Conservation (phyloP, 371 early-diverging fungal genomes). For the Apophysomyces variabilis region DNA sequence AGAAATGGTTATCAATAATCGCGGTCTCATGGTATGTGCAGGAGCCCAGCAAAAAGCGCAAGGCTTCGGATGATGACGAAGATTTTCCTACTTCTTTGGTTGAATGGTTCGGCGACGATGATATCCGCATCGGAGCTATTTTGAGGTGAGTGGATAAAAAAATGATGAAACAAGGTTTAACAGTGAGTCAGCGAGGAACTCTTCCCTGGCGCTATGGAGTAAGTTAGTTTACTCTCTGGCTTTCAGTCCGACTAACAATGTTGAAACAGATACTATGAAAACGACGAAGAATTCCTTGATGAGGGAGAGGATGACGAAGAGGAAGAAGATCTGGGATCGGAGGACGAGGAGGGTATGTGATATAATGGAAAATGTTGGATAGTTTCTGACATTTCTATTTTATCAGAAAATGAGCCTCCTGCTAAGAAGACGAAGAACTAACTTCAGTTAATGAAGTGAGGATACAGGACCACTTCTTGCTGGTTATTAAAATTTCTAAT, state of each 20-base stretch:
- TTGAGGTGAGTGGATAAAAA: conserved; percentile 19
- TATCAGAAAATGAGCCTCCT: conserved; percentile 1
- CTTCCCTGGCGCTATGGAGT: conserved; percentile 45
- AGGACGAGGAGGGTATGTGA: conserved; percentile 17
- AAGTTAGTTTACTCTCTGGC: not conserved
- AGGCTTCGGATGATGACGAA: conserved; percentile 42
- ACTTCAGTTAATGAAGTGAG: not conserved
- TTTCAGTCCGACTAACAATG: not conserved
- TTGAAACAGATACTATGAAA: conserved; percentile 15
- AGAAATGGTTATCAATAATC: not conserved
- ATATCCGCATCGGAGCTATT: conserved; percentile 40
- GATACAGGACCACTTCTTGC: not conserved
- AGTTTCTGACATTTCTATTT: not conserved
- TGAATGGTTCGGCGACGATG: conserved; percentile 53
- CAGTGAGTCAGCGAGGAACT: conserved; percentile 40
- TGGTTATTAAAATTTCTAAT: not conserved
- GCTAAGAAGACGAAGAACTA: conserved; percentile 6
- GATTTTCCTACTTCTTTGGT: conserved; percentile 42
- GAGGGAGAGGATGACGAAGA: conserved; percentile 26
- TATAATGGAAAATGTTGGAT: not conserved
- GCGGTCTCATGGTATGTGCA: not conserved
- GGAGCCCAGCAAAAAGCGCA: conserved; percentile 48
- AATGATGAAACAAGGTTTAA: not conserved
- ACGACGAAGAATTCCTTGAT: conserved; percentile 28
- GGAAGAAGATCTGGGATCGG: conserved; percentile 44